These are phyloP conservation scores for Cordyceps tenuipes DNA, from an alignment of 2,329 filamentous ascomycete species.

Conservation along the genomic window DNA sequence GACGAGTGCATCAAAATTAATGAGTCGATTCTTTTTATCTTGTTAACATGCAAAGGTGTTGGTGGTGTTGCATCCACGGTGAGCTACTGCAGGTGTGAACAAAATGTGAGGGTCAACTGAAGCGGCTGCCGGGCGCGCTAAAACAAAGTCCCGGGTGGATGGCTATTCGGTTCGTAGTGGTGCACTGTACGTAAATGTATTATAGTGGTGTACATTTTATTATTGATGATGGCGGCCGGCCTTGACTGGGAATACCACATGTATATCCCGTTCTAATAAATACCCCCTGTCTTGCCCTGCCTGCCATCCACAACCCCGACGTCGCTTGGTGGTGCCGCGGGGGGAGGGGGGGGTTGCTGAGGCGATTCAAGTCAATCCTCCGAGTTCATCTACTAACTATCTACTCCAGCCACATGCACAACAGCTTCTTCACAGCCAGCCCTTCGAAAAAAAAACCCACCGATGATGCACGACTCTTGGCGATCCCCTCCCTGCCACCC, in stretches of 20 bases:
- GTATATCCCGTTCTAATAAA: too few species aligned
- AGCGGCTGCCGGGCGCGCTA: constrained; percentile 14
- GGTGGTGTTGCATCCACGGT: not conserved
- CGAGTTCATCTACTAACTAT: not conserved
- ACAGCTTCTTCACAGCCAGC: not conserved
- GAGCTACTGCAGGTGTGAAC: not conserved
- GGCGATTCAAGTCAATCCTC: not conserved
- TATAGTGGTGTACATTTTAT: too few species aligned
- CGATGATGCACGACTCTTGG: not conserved
- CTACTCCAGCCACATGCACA: not conserved
- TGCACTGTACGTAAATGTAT: too few species aligned
- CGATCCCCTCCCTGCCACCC: not conserved
- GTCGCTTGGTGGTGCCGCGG: too few species aligned
- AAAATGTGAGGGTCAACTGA: not conserved
- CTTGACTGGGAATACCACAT: too few species aligned
- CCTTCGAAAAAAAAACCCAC: not conserved
- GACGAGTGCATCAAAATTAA: not conserved
- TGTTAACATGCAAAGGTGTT: not conserved
- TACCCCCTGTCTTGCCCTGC: too few species aligned
- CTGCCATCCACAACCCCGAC: too few species aligned
- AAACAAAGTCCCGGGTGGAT: constrained; percentile 16
- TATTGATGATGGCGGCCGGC: too few species aligned
- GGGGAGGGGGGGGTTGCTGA: not conserved
- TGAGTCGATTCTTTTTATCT: not conserved
- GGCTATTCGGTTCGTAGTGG: not conserved